Evolutionary conservation across 2,329 filamentous ascomycete species (phyloP).

Genomic region (Blastomyces percursus): DNA sequence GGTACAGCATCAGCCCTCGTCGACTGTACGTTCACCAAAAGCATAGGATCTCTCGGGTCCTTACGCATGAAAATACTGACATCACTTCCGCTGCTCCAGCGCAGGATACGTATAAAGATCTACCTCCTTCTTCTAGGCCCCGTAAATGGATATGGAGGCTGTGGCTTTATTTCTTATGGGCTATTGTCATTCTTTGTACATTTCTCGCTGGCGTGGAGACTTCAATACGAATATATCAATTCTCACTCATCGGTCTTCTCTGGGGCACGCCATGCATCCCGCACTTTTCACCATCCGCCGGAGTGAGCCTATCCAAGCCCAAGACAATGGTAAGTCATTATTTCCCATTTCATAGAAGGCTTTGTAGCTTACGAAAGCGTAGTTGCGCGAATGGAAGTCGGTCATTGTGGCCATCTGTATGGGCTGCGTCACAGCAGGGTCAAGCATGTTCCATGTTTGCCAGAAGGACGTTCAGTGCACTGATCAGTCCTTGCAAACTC

Average conservation of each 20-base stretch:
- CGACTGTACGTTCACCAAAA: not conserved
- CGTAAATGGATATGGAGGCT: not conserved
- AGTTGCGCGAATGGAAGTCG: constrained; percentile 4
- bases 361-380: not conserved
- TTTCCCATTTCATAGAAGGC: not conserved
- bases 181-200: not conserved
- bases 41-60: not conserved
- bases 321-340: not conserved
- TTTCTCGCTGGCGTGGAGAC: not conserved
- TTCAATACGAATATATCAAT: constrained; percentile 2
- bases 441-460: constrained; percentile 5
- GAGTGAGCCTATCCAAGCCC: not conserved
- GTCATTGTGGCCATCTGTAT: constrained; percentile 5
- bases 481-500: constrained; percentile 3
- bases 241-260: constrained; percentile 1
- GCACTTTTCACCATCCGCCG: not conserved
- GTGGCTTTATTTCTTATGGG: not conserved
- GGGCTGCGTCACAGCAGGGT: constrained; percentile 1
- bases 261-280: constrained; percentile 5
- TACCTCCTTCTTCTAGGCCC: not conserved
- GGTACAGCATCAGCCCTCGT: not conserved
- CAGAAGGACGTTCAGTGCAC: constrained; percentile 2
- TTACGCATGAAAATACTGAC: not conserved
- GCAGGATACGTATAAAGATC: not conserved
- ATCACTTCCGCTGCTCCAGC: not conserved